Evolutionary conservation across 1,284 basidiomycete genomes (phyloP), one percentile per base, ranked within the genome.

Genomic region (Meira miltonrushii): DNA sequence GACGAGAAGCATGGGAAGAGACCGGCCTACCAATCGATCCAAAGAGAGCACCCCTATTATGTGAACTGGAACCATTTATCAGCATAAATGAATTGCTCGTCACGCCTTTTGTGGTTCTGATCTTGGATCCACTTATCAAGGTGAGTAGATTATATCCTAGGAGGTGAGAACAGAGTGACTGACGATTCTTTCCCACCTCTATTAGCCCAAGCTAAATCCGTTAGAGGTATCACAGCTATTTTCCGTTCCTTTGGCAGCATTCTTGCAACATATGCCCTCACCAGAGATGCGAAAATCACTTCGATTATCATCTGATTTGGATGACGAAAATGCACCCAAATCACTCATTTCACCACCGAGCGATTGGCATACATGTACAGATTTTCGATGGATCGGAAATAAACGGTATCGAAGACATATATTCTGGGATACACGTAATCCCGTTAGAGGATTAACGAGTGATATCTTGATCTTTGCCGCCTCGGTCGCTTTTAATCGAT

Each of bases 81-180:
- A 69, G 66, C 0, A 72, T 72, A 13, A 77, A 77, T 61, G 74
- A 77, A 57, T 59, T 77, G 8, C 67, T 75, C 1, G 74, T 77
- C 0, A 74, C 74, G 12, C 72, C 74, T 12, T 64, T 67, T n/a
- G 72, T 75, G 0, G 62, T 72, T 15, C 55, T 75, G 11, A 17
- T 74, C 6, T 64, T 66, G 1, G 73, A 74, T 46, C 61, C 64
- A 2, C 47, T 54, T 23, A 60, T 62, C 44, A 58, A 64, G 47
- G 64, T 68, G 40, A 23, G 57, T 54, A 3, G 7, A 25, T 25
- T n/a, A 5, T 8, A 17, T 23, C 23, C 7, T 21, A 5, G 7
- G 2, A 3, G 21, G 23, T 21, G 46, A 23, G 12, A 17, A 2
- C 3, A 21, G 12, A 38, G 13, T 25, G 10, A 11, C 37, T 55